Evolutionary conservation across 202 grass and related monocot species (phyloP).

Genomic region (Brachypodium distachyon): DNA sequence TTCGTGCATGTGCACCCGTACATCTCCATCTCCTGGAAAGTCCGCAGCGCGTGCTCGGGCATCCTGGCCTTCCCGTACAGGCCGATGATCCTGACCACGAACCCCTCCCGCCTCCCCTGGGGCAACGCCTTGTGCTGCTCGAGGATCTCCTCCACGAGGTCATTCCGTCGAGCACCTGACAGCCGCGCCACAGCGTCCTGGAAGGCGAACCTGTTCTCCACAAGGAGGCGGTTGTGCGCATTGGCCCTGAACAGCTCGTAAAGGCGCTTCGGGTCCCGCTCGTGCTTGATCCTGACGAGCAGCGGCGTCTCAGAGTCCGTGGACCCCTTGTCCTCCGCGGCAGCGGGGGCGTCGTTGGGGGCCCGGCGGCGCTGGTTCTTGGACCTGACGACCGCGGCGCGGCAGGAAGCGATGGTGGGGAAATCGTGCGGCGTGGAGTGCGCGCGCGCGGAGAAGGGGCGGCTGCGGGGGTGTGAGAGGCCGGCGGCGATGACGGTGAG

Average conservation of each 20-base stretch:
- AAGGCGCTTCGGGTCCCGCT: slow-evolving; percentile 66
- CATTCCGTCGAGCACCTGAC: slow-evolving; percentile 62
- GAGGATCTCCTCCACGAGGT: slow-evolving; percentile 81
- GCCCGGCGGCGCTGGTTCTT: slow-evolving; percentile 13
- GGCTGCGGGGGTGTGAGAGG: slow-evolving; percentile 37
- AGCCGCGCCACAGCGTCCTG: slow-evolving; percentile 67
- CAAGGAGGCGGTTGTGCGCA: slow-evolving; percentile 58
- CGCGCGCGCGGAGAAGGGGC: slow-evolving; percentile 33
- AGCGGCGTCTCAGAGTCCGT: slow-evolving; percentile 21
- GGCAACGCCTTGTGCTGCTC: slow-evolving; percentile 80
- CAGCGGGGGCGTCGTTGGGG: slow-evolving; percentile 19
- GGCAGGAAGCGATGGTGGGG: slow-evolving; percentile 69
- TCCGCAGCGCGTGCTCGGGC: slow-evolving; percentile 52
- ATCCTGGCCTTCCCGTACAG: slow-evolving; percentile 73
- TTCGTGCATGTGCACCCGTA: slow-evolving; percentile 53
- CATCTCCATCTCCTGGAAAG: slow-evolving; percentile 65
- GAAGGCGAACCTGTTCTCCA: slow-evolving; percentile 75
- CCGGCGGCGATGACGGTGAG: slow-evolving; percentile 73
- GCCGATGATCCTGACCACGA: slow-evolving; percentile 65
- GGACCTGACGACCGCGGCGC: slow-evolving; percentile 30
- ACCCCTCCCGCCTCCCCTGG: slow-evolving; percentile 79
- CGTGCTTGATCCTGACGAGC: slow-evolving; percentile 57
- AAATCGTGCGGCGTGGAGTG: slow-evolving; percentile 30
- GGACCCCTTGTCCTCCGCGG: background rate
- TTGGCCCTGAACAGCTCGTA: slow-evolving; percentile 75